Base-by-base conservation (phyloP, 345 rosid species). In the Theobroma cacao region DNA sequence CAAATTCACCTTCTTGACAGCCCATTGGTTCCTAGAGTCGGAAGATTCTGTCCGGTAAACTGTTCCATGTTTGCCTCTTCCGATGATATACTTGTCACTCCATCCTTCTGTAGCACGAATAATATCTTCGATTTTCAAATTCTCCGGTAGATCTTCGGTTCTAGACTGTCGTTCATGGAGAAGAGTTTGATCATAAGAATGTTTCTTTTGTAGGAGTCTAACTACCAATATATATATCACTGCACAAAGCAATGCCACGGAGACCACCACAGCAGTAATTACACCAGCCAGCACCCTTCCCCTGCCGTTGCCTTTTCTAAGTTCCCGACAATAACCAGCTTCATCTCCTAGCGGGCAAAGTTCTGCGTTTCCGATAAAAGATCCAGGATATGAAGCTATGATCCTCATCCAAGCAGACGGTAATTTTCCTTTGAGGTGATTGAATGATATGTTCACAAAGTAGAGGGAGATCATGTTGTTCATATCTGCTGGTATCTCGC, bases 21-120 rank as follows among this genome's bases (percentile, higher is more conserved):
- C 85, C 89, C 86, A 84, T 18, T 63, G 68, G 43, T 71, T 82
- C 47, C 80, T 55, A 2, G 80, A 63, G 75, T 75, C 74, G 1
- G 70, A 30, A 59, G 86, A 74, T 77, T 79, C 80, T 76, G 84
- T 81, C 48, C 86, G n/a, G 67, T 80, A 86, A 31, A 82, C 87
- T 20, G 80, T 84, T 9, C 87, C 87, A 61, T 84, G 89, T 71
- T 67, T 82, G 47, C 89, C 87, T 84, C 85, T 84, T 6, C 87
- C 86, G 15, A 87, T 80, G 34, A 86, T 78, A 53, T 70, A 81
- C 59, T 75, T 82, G 53, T 84, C 84, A 60, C 75, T 80, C 78
- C 77, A 82, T 47, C 80, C 82, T 76, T 84, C 83, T 17, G 85
- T 84, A 12, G 86, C 87, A 2, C 81, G 84, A 60, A 82, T 69